Evolutionary conservation across 805 yeast genomes (phyloP).

Genomic region (Metschnikowia reukaufii): DNA sequence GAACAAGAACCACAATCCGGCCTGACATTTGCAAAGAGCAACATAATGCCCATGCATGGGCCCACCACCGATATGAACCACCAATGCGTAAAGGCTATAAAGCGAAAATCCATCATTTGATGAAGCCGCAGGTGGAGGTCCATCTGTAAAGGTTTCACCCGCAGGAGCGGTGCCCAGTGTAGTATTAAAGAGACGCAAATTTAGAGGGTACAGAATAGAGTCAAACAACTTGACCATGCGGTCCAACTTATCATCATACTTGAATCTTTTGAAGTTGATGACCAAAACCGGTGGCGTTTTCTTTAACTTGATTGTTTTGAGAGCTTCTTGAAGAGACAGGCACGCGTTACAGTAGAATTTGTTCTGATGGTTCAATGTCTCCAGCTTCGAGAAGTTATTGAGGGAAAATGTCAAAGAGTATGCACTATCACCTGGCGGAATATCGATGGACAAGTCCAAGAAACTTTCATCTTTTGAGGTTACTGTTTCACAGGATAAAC

Average conservation of each 20-base stretch:
- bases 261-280: conserved; percentile 86
- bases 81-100: conserved; percentile 82
- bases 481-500: conserved; percentile 82
- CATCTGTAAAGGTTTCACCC: conserved; percentile 3
- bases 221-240: conserved; percentile 85
- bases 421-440: conserved; percentile 57
- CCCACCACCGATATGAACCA: conserved; percentile 95
- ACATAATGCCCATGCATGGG: conserved; percentile 98
- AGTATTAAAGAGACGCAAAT: conserved; percentile 67
- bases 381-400: conserved; percentile 80
- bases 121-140: neutral
- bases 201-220: conserved; percentile 76
- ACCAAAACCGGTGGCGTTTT: conserved; percentile 76
- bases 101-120: conserved; percentile 43
- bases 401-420: conserved; percentile 75
- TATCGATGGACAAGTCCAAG: conserved; percentile 81
- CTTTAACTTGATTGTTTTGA: conserved; percentile 79
- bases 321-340: conserved; percentile 89
- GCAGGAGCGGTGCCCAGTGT: conserved; percentile 28
- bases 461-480: conserved; percentile 84
- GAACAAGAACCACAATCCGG: conserved; percentile 84
- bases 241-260: conserved; percentile 80
- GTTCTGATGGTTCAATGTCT: conserved; percentile 80
- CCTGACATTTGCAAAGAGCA: conserved; percentile 73
- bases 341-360: conserved; percentile 93